Evolutionary conservation across 2,329 filamentous ascomycete genomes (phyloP), one percentile per base, ranked within the genome.

Genomic region (Ceratocystis cubensis): DNA sequence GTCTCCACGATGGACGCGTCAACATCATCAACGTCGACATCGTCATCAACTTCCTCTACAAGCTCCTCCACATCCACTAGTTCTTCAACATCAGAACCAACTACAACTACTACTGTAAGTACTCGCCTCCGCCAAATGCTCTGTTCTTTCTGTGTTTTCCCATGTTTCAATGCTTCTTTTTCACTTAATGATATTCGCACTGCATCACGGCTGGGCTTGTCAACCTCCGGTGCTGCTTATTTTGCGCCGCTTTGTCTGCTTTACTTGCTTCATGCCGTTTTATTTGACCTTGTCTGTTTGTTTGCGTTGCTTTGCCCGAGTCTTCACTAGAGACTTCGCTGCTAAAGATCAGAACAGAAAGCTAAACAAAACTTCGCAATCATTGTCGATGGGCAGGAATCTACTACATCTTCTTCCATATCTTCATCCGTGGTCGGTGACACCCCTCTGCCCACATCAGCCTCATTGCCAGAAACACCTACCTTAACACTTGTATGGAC

Each of bases 61-160:
- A 30, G 0, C 7, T 69, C 72, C 37, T 69, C 73, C 33, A 70
- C 70, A 6, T 62, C 70, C 3, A 67, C 65, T 2, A 61, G 53
- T n/a, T 62, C 65, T 68, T 73, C 75, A 70, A 74, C 74, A 74
- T 63, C 48, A 17, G 28, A 64, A 33, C 28, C 46, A 25, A 13
- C 57, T 15, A 25, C 66, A 13, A 65, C 63, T 2, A 64, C 66
- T 30, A 62, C 66, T 30, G 48, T 65, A 63, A 63, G 63, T 62
- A 30, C 45, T 53, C 7, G 17, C 33, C 15, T 56, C 59, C 28
- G 7, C 10, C 13, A n/a, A 10, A 61, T 45, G 17, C 5, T 7
- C 13, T 28, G 2, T 65, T 66, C 4, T 28, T 25, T 45, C 20
- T 63, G 28, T 63, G 3, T 13, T 45, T 63, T 66, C 33, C 25